A percentile compares a stretch with the other conserved stretches of the same genome.
phyloP scores from a whole-genome alignment of 192 early-diverging fungal genomes.

The Coemansia sp. region DNA sequence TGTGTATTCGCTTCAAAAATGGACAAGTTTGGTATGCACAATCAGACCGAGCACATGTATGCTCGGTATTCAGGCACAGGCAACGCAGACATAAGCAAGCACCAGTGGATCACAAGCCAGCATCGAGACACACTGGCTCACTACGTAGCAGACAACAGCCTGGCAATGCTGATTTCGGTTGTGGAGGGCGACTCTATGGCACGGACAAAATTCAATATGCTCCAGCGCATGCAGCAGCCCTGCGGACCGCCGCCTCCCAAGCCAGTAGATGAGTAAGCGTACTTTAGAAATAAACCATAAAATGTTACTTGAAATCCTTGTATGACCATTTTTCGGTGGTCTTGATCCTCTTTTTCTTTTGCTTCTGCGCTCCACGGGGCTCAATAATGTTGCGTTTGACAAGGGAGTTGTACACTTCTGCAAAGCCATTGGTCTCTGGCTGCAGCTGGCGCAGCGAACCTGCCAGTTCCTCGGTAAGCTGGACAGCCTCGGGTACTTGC shows the following conservation, averaged over 20 bases:
- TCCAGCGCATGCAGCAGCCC: conserved; percentile 13
- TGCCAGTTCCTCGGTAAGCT: conserved; percentile 46
- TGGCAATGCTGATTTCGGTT: conserved; percentile 42
- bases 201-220: conserved; percentile 10
- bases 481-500: conserved; percentile 32
- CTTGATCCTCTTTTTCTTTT: conserved; percentile 13
- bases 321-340: conserved; percentile 49
- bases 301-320: conserved; percentile 41
- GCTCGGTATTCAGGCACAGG: conserved; percentile 49
- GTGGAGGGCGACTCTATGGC: conserved; percentile 39
- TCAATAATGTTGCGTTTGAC: conserved; percentile 49
- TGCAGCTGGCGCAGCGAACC: conserved; percentile 40
- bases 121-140: conserved; percentile 53
- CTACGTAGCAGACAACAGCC: conserved; percentile 39
- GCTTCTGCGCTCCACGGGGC: conserved; percentile 14
- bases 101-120: conserved; percentile 50
- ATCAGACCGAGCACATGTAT: conserved; percentile 51
- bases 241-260: conserved; percentile 5
- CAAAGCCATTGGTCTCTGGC: conserved; percentile 42
- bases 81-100: conserved; percentile 43
- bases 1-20: conserved; percentile 3
- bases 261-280: neutral
- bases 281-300: neutral
- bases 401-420: conserved; percentile 36
- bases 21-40: conserved; percentile 58